Evolutionary conservation across 805 yeast genomes (phyloP).

Genomic region (Lipomyces starkeyi): DNA sequence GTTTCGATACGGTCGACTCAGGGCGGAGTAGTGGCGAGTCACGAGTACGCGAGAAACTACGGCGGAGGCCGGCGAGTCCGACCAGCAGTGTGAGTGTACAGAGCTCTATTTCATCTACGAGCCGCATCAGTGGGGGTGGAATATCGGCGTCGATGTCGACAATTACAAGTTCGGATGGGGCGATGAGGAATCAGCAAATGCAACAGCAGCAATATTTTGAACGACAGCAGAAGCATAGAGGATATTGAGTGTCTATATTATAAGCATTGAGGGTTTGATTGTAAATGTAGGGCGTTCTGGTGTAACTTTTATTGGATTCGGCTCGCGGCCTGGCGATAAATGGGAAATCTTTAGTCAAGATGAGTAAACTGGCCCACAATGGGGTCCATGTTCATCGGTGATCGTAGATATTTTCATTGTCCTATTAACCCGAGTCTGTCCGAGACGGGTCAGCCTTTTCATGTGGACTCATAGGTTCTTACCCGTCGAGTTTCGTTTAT

Average conservation of each 20-base stretch:
- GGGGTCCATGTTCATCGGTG: too few species aligned
- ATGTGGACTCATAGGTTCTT: not conserved
- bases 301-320: not conserved
- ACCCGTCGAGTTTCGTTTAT: not conserved
- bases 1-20: constrained; percentile 29
- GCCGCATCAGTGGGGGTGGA: not conserved
- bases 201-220: constrained; percentile 9
- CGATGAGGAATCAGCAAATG: not conserved
- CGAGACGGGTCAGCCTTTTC: too few species aligned
- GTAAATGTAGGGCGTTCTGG: constrained; percentile 3
- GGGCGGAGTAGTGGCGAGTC: constrained; percentile 32
- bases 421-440: too few species aligned
- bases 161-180: not conserved
- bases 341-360: too few species aligned
- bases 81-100: constrained; percentile 16
- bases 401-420: too few species aligned
- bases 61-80: constrained; percentile 23
- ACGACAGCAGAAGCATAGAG: constrained; percentile 3
- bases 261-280: not conserved
- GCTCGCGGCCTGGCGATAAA: not conserved
- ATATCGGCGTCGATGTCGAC: constrained; percentile 9
- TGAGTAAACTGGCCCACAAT: too few species aligned
- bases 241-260: not conserved
- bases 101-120: constrained; percentile 15
- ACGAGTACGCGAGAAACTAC: constrained; percentile 33